Percentiles rank a stretch among this genome's conserved stretches.
These are phyloP conservation scores for Paramarasmius palmivorus DNA, from an alignment of 1,284 basidiomycete genomes.

Conservation along the genomic window DNA sequence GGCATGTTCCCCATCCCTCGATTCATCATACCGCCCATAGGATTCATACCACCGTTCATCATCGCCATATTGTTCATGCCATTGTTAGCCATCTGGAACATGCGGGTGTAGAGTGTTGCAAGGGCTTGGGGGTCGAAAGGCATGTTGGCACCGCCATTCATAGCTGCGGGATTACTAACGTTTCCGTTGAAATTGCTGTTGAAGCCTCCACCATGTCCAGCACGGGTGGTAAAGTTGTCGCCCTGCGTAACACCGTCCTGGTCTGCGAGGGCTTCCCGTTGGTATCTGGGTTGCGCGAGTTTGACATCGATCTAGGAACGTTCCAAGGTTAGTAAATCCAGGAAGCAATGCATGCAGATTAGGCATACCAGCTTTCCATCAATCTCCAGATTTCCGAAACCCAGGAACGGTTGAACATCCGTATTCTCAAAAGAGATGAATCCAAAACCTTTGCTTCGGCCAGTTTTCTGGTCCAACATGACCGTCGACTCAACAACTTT, in stretches of 20 bases:
- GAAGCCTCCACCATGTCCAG: slow-evolving; percentile 34
- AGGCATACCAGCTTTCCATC: slow-evolving; percentile 81
- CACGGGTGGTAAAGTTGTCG: slow-evolving; percentile 15
- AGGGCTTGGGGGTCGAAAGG: slow-evolving; percentile 82
- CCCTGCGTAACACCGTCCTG: slow-evolving; percentile 24
- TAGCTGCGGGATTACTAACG: slow-evolving; percentile 24
- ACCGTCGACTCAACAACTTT: slow-evolving; percentile 96
- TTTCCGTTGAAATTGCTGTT: slow-evolving; percentile 19
- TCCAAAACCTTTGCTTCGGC: slow-evolving; percentile 95
- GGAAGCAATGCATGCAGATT: slow-evolving; percentile 9
- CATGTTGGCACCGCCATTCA: slow-evolving; percentile 19
- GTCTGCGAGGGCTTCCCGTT: slow-evolving; percentile 54
- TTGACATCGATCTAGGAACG: slow-evolving; percentile 87
- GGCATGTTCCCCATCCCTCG: slow-evolving; percentile 36
- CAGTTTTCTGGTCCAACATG: slow-evolving; percentile 98
- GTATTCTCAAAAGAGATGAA: slow-evolving; percentile 96
- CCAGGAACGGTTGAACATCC: slow-evolving; percentile 82
- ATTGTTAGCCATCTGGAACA: slow-evolving; percentile 75
- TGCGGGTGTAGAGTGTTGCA: slow-evolving; percentile 78
- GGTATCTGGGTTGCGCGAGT: slow-evolving; percentile 84
- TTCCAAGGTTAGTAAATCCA: slow-evolving; percentile 3
- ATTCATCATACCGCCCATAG: slow-evolving; percentile 37
- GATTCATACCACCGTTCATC: slow-evolving; percentile 40
- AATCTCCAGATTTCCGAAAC: slow-evolving; percentile 83
- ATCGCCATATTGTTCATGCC: slow-evolving; percentile 44